These are phyloP conservation scores for Larix sibirica DNA, from an alignment of 83 land plant genomes.

Conservation along the genomic window DNA sequence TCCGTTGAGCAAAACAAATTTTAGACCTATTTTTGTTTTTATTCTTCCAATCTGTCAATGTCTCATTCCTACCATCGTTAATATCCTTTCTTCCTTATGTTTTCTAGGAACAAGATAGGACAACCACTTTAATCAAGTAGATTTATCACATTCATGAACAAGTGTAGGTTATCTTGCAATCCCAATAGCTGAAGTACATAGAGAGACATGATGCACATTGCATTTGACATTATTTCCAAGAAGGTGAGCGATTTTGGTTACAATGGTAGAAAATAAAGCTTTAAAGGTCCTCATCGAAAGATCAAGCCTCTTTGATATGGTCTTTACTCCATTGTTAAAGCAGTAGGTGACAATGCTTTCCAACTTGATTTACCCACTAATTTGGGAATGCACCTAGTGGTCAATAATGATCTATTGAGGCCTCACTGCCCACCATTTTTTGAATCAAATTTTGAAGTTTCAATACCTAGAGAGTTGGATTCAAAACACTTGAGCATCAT, in stretches of 20 bases:
- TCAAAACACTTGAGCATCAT: too few species aligned
- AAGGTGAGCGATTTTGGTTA: too few species aligned
- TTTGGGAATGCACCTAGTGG: not conserved
- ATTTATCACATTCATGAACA: not conserved
- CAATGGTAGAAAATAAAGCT: not conserved
- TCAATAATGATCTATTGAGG: not conserved
- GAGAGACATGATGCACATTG: not conserved
- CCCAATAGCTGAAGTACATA: not conserved
- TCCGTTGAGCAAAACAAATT: not conserved
- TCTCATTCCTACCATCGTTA: too few species aligned
- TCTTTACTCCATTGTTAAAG: not conserved
- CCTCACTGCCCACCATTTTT: too few species aligned
- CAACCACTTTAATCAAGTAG: not conserved
- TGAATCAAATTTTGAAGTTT: too few species aligned
- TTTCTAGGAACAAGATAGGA: too few species aligned
- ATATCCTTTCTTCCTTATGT: too few species aligned
- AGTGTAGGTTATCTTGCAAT: not conserved
- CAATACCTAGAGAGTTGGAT: too few species aligned
- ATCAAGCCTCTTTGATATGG: not conserved
- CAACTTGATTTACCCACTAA: not conserved
- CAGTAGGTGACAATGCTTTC: not conserved
- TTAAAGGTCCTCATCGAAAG: not conserved
- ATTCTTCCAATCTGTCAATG: not conserved
- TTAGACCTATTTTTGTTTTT: not conserved
- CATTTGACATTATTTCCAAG: not conserved